Base-by-base conservation (phyloP, 441 rosid species). In the Kokia cookei region DNA sequence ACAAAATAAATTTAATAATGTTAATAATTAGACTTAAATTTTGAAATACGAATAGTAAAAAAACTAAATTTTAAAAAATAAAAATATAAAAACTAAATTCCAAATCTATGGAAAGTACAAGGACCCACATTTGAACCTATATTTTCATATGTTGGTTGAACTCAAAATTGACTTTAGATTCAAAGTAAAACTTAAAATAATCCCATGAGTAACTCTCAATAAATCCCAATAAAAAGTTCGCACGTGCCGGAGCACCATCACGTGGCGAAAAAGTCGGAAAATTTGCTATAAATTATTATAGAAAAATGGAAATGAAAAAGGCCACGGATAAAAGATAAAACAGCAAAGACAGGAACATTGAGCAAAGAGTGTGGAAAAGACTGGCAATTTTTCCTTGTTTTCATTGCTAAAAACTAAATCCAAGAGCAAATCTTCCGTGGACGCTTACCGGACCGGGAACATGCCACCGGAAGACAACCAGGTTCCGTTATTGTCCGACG, bases 401-500 rank as follows among this genome's bases (percentile, higher is more conserved):
- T 61, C 26, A 13, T 45, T 5, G 69, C 11, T 47, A 47, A 7
- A 35, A 12, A 37, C 50, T 42, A 47, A 8, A 12, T 24, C 59
- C 53, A 45, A 32, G 43, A 5, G 24, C 17, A 60, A 61, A 55
- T 47, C 69, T 27, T 48, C 65, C 8, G 9, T 22, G 11, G 9
- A 14, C 58, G 26, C 27, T 4, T 1, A 17, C 35, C 32, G 2
- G 47, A 48, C 55, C 10, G 48, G 24, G n/a, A 27, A 47, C 53
- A 87, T 87, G 93, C 26, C 82, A 15, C 53, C 60, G 2, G 72
- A 72, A 58, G 84, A 81, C 42, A 76, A 69, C 74, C 73, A 70
- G 1, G 83, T 72, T 55, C 91, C 85, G 32, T 81, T 91, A 3
- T 80, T 93, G 35, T 24, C 70, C 58, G 84, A 70, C 6, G 79